Percentiles rank a stretch among this genome's conserved stretches.
These are phyloP conservation scores for Brassica nigra DNA, from an alignment of 345 rosid genomes.

Conservation along the genomic window DNA sequence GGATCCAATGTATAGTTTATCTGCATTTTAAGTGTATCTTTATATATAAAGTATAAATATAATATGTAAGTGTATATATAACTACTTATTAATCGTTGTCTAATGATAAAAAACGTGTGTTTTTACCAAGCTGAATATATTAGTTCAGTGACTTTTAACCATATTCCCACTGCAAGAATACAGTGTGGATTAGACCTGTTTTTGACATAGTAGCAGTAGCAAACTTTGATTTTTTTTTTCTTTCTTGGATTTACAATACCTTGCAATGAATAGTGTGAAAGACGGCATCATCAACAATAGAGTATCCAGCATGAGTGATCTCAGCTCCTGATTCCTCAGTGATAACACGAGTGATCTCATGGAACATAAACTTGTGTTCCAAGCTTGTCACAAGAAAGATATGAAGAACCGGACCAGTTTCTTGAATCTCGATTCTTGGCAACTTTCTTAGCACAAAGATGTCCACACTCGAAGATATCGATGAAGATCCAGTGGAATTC, in stretches of 20 bases:
- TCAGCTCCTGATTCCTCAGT: constrained; percentile 35
- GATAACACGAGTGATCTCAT: constrained; percentile 34
- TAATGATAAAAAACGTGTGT: not conserved
- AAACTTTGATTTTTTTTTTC: not conserved
- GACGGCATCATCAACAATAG: constrained; percentile 34
- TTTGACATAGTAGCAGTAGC: not conserved
- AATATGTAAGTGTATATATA: not conserved
- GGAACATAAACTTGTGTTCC: constrained; percentile 34
- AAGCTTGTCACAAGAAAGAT: constrained; percentile 39
- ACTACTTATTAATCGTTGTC: not conserved
- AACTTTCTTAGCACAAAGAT: constrained; percentile 12
- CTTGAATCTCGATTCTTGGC: constrained; percentile 40
- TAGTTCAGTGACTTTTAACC: not conserved
- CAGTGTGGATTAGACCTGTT: not conserved
- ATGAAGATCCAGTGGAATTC: constrained; percentile 27
- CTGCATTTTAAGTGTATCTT: constrained; percentile 15
- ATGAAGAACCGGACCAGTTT: constrained; percentile 29
- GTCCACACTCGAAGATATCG: constrained; percentile 13
- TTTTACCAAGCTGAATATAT: not conserved
- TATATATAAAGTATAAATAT: not conserved
- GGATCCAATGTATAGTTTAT: not conserved
- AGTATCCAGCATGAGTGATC: constrained; percentile 39
- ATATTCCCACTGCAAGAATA: constrained; percentile 6
- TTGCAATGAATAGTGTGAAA: constrained; percentile 44
- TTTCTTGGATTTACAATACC: constrained; percentile 13